Percentiles rank a stretch among this genome's conserved stretches.
These are phyloP conservation scores for Lupinus albus DNA, from an alignment of 306 rosid species.

Conservation along the genomic window DNA sequence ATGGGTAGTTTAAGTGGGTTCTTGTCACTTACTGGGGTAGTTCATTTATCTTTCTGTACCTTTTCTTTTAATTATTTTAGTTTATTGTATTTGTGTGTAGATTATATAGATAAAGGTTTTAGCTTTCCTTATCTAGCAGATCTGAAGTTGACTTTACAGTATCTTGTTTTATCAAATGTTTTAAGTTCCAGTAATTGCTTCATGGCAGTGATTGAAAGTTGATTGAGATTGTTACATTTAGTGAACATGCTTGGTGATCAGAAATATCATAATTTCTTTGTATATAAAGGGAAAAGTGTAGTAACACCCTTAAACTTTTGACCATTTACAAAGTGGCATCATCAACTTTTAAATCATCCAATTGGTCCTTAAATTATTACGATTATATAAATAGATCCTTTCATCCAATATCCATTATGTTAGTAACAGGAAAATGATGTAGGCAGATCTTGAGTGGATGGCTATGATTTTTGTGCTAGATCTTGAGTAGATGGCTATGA, in stretches of 20 bases:
- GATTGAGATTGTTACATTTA: slow-evolving; percentile 15
- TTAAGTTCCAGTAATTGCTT: slow-evolving; percentile 23
- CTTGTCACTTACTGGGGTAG: slow-evolving; percentile 1
- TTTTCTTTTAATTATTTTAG: neutral
- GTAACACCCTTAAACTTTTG: too few relatives aligned
- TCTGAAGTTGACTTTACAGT: slow-evolving; percentile 28
- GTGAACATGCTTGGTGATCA: slow-evolving; percentile 26
- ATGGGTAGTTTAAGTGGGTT: slow-evolving; percentile 22
- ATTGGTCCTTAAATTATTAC: too few relatives aligned
- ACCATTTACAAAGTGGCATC: too few relatives aligned
- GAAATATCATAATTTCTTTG: neutral
- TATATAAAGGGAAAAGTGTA: too few relatives aligned
- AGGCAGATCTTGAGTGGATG: too few relatives aligned
- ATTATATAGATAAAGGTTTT: neutral
- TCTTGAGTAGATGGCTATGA: slow-evolving; percentile 11
- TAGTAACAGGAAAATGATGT: too few relatives aligned
- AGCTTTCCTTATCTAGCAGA: slow-evolving; percentile 5
- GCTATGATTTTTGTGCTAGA: slow-evolving; percentile 21
- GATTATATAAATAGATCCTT: too few relatives aligned
- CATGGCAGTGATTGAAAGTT: slow-evolving; percentile 8
- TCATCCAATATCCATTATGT: too few relatives aligned
- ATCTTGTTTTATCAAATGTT: neutral
- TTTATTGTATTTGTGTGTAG: neutral
- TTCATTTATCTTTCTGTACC: too few relatives aligned
- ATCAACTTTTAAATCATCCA: too few relatives aligned